These are phyloP conservation scores for Phanerochaete sordida DNA, from an alignment of 768 basidiomycete species.

Conservation along the genomic window DNA sequence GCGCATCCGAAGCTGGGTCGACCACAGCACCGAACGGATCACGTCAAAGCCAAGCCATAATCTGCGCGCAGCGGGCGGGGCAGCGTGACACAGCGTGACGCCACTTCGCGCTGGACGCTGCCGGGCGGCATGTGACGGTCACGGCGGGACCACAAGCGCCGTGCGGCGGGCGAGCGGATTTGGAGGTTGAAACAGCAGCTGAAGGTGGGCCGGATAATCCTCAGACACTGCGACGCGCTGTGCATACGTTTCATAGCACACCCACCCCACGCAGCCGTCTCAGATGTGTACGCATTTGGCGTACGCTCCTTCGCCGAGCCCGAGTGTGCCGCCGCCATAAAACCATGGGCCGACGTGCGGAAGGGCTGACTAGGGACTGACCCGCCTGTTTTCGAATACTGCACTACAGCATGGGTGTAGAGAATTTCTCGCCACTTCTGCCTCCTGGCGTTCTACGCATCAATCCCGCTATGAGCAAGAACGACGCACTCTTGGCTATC, in stretches of 20 bases:
- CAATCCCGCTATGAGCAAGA: not conserved
- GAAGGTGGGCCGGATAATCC: not conserved
- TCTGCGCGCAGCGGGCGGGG: no score
- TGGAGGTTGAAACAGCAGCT: not conserved
- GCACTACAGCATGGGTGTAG: not conserved
- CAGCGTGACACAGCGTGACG: not conserved
- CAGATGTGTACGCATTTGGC: not conserved
- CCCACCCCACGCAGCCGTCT: not conserved
- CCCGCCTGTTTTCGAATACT: no score
- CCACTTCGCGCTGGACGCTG: not conserved
- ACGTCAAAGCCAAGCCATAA: no score
- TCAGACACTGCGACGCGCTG: not conserved
- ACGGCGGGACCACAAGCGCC: not conserved
- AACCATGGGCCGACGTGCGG: not conserved
- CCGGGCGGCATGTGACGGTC: not conserved
- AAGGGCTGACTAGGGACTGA: no score
- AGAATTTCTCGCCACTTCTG: not conserved
- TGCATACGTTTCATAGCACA: not conserved
- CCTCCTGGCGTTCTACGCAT: not conserved
- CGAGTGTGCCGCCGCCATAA: not conserved
- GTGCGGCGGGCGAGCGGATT: no score
- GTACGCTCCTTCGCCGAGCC: not conserved
- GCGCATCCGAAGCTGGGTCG: no score
- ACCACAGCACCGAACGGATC: no score
- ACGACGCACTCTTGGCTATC: not conserved